Base-by-base conservation (phyloP, 2,329 filamentous ascomycete species). In the Ascochyta pisi region DNA sequence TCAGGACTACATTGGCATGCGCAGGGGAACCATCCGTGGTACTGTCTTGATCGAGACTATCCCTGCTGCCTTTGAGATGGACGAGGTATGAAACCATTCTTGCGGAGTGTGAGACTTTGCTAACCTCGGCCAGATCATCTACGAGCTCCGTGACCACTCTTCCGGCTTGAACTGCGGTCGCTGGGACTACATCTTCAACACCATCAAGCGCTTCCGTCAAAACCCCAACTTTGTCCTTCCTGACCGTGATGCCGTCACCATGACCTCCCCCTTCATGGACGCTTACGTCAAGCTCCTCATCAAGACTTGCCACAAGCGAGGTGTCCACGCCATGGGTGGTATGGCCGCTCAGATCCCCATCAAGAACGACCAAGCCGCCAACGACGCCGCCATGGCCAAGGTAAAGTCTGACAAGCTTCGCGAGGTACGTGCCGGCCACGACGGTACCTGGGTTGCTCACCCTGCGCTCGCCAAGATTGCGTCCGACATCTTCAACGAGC, bases 111-210 rank as follows among this genome's bases (percentile, higher is more conserved):
- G 35, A 15, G 1, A 29, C 3, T 0, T 47, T 53, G 27, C 65
- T 73, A 61, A 70, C 39, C 13, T 26, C 4, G 9, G 6, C 5
- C 54, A 82, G 87, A 98, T 99, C 79, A 98, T 99, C 80, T 99
- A 97, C 79, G 95, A 98, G 82, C 89, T 99, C 66, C 90, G 95
- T 58, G 94, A 98, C 75, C 95, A 99, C 83, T 94, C 89, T 77
- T 90, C 94, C 6, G 95, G 95, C 43, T 86, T 99, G 73, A 99
- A 99, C 87, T 98, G 95, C 79, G 95, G 95, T 63, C 90, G 95
- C 67, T 99, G 95, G 95, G 95, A 99, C 76, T 99, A 99, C 84
- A 98, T 99, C 81, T 99, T 99, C 85, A 95, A 90, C 77, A 92
- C 94, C 74, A 98, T 99, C 84, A 99, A 99, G 86, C 96, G 96